These are phyloP conservation scores for Tritrichomonas musculus DNA, from an alignment of 208 protist species.

Conservation along the genomic window DNA sequence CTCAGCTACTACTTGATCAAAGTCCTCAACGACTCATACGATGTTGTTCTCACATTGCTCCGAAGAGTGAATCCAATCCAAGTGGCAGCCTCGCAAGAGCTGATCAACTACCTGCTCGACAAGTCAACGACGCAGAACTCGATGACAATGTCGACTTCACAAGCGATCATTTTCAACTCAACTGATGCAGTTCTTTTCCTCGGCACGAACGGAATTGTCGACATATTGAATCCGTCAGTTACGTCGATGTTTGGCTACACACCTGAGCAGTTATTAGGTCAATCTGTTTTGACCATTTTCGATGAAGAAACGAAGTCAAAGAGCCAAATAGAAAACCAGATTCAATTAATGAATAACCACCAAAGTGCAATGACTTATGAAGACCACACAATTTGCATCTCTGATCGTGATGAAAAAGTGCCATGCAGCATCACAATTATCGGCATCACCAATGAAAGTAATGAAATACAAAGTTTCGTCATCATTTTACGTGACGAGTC, in stretches of 20 bases:
- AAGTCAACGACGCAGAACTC: background rate
- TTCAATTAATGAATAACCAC: background rate
- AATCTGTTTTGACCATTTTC: background rate
- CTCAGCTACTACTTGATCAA: background rate
- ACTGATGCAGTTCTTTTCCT: background rate
- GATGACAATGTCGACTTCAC: background rate
- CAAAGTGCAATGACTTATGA: background rate
- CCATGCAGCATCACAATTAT: background rate
- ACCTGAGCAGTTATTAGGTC: constrained; percentile 5
- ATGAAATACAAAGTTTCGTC: background rate
- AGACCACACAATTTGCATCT: background rate
- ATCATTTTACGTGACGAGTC: background rate
- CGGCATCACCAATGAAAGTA: background rate
- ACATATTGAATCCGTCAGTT: background rate
- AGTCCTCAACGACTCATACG: background rate
- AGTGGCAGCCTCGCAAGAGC: background rate
- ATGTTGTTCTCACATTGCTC: background rate
- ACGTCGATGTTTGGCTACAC: background rate
- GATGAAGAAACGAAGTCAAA: background rate
- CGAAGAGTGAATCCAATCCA: background rate
- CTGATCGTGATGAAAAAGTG: background rate
- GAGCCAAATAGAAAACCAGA: background rate
- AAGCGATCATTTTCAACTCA: background rate
- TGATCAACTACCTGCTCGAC: background rate
- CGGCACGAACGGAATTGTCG: background rate